These are phyloP conservation scores for Dothidotthia symphoricarpi DNA, from an alignment of 2,329 filamentous ascomycete species.

Conservation along the genomic window DNA sequence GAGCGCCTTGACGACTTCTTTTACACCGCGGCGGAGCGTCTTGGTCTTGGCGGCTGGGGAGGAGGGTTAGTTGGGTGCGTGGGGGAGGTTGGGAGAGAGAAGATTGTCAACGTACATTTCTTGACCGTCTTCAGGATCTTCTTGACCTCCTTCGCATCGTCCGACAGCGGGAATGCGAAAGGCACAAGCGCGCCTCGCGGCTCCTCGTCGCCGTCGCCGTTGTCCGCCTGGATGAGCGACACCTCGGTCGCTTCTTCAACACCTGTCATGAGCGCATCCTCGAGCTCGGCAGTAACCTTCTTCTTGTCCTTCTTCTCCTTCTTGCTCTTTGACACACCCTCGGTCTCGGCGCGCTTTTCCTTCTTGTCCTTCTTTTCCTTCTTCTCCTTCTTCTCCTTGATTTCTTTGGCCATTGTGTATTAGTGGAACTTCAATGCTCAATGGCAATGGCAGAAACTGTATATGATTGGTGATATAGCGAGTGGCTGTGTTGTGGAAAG, in stretches of 20 bases:
- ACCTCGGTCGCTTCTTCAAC: conserved; percentile 64
- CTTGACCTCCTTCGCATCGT: conserved; percentile 68
- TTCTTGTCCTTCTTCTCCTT: conserved; percentile 64
- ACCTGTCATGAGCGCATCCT: conserved; percentile 52
- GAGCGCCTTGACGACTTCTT: conserved; percentile 97
- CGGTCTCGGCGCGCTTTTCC: conserved; percentile 58
- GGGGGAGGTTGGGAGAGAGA: background rate
- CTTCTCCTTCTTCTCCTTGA: conserved; percentile 52
- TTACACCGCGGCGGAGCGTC: conserved; percentile 94
- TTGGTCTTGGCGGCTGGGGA: conserved; percentile 83
- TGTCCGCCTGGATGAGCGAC: conserved; percentile 47
- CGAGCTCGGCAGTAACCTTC: conserved; percentile 52
- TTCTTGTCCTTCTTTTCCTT: conserved; percentile 62
- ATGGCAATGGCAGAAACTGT: background rate
- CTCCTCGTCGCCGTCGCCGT: conserved; percentile 40
- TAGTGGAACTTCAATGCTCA: background rate
- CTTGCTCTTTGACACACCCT: conserved; percentile 52
- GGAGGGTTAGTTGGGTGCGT: conserved; percentile 7
- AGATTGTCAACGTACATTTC: conserved; percentile 50
- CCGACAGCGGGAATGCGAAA: conserved; percentile 77
- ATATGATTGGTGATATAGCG: conserved; percentile 2
- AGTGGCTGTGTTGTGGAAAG: conserved; percentile 7
- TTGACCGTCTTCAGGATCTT: conserved; percentile 65
- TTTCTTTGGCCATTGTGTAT: conserved; percentile 39
- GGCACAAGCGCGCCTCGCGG: conserved; percentile 65